Evolutionary conservation across 2,329 filamentous ascomycete species (phyloP), one percentile per base, ranked within the genome.

Genomic region (Pseudocercospora vitis): DNA sequence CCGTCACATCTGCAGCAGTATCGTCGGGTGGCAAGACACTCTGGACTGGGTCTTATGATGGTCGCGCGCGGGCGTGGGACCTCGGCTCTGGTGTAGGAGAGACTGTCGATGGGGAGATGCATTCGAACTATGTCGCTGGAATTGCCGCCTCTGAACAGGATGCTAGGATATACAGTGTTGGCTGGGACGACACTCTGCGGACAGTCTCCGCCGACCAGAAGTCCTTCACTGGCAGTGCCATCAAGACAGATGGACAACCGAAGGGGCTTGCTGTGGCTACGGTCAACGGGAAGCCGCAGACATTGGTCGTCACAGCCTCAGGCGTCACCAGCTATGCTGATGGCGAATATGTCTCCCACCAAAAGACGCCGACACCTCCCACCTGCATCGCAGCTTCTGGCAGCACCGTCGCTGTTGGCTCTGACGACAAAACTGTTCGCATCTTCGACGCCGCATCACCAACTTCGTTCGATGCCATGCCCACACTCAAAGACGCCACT

Each of bases 1-100:
- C 84, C 65, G 88, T 97, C 65, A 97, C 91, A 1, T 85, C 91
- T 3, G 76, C 96, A 31, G 81, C 79, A 2, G 74, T 79, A 7
- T 81, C 78, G 5, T 77, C 73, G 1, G 76, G 81, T 26, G 67
- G 75, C 39, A 78, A 84, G 50, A 88, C 86, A 0, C 73, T 97
- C 11, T 91, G 86, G 79, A 95, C 92, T 0, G 94, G 94, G 55
- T 95, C 91, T 73, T 95, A 91, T 63, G 94, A 99, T 58, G 94
- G 94, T 42, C 83, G 88, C 32, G 83, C 96, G 21, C 88, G 87
- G 68, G 84, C 82, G 52, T 99, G 94, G 92, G 86, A 97, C 67
- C 69, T 89, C 23, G 75, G 79, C 12, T 81, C 79, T 3, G 92
- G 91, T 1, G 70, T 78, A 37, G 89, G 86, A 18, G 79, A 84